Evolutionary conservation across 805 yeast genomes (phyloP), one percentile per base, ranked within the genome.

Genomic region (Yamadazyma philogaea): DNA sequence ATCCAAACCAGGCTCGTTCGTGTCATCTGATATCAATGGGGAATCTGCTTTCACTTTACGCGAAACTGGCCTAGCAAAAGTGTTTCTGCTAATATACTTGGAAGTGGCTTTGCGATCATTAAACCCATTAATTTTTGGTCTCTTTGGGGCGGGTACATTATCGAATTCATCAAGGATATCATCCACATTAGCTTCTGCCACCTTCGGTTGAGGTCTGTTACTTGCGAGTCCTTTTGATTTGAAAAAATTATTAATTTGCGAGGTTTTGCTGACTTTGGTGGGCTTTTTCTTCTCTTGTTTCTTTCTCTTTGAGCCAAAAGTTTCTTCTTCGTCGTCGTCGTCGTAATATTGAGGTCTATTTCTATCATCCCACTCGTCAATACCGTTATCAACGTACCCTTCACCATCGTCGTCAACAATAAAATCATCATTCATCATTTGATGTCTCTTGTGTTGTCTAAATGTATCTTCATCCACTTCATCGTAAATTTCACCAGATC

Each of bases 331-430:
- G 16, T 74, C 79, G 26, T 77, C 84, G 32, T 78, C 84, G n/a
- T 79, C 75, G 46, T 74, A 75, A 53, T 76, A 77, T 40, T 71
- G 65, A 33, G 74, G 77, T 41, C 71, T 68, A 42, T 70, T 58
- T 26, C 70, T 62, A 30, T 69, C 73, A 45, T 82, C 95, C 90
- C 95, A 88, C 46, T 88, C 96, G 54, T 91, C 95, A 6, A 75
- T 86, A 44, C 99, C 99, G 33, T 85, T 85, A 54, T 93, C 98
- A 1, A 88, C 90, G 56, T 91, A 91, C 0, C 97, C 98, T 50
- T 83, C 84, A 22, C 96, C 96, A 51, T 85, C 81, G 60, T 91
- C 98, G 59, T 89, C 96, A 2, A 88, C 95, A 28, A 91, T 93
- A 59, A 91, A 91, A 60, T 91, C 96, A 56, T 91, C 96, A 47